Base-by-base conservation (phyloP, 495 filamentous ascomycete species). In the Xylaria curta region DNA sequence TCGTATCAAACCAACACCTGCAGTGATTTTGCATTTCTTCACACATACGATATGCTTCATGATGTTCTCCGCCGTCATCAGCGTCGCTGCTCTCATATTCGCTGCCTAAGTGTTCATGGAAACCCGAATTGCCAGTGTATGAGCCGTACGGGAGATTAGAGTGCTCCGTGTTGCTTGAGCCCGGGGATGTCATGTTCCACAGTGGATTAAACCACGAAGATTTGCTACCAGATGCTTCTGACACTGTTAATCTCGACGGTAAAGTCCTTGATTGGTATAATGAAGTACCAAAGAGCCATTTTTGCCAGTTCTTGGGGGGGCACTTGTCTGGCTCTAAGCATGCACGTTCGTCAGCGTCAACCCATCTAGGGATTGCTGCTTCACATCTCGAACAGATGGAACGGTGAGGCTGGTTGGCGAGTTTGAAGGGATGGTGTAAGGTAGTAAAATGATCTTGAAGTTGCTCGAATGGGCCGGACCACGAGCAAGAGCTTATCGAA, bases 371-470 rank as follows among this genome's bases (percentile, higher is more conserved):
- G 53, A 36, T 63, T 62, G 17, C 68, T 26, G 67, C 53, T 26
- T 49, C 49, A 59, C 75, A 79, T 49, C 19, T 21, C 4, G 54
- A 64, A 49, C 77, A 79, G 28, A 73, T 67, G 13, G 73, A 54
- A 58, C 72, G 72, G 47, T 67, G 36, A 24, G 66, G 47, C 9
- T 46, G 51, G 5, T 47, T 63, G 13, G 66, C 59, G 13, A 64
- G 60, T 0, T 75, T 28, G 49, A 77, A 77, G 24, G 56, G 38
- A 33, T 69, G 71, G 28, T 79, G 77, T 21, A 62, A 40, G 24
- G 63, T 49, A 36, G 56, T 59, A 28, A 77, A 79, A 47, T 79
- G 77, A 31, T 21, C 15, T 9, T 42, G n/a, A 40, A 79, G 65
- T 13, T 72, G 40, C 1, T 65, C 7, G 26, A 72, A 51, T 10